phyloP scores from a whole-genome alignment of 2,329 filamentous ascomycete species.

The Coniosporium tulheliwenetii region DNA sequence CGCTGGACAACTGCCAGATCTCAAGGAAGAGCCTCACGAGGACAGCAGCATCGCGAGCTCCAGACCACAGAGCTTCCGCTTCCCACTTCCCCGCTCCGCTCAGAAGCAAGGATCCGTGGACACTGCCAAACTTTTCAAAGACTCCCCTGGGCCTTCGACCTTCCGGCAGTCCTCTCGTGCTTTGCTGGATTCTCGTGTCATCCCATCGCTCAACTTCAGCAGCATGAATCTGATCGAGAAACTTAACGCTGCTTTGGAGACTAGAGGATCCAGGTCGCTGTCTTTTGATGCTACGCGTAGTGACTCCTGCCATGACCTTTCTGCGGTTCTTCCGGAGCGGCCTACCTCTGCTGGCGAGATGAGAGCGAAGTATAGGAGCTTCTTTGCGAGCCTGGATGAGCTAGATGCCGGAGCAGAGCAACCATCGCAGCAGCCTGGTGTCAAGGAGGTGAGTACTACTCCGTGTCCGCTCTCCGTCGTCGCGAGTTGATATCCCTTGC shows the following conservation, averaged over 20 bases:
- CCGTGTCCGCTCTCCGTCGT: too few relatives aligned
- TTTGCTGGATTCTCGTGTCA: slow-evolving; percentile 20
- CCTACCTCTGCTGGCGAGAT: slow-evolving; percentile 22
- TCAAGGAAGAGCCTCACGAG: slow-evolving; percentile 33
- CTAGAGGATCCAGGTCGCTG: slow-evolving; percentile 20
- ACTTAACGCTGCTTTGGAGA: slow-evolving; percentile 26
- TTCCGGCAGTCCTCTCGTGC: slow-evolving; percentile 11
- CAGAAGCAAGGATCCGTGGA: slow-evolving; percentile 12
- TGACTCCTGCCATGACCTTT: slow-evolving; percentile 5
- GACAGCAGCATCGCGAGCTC: slow-evolving; percentile 22
- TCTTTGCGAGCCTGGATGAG: slow-evolving; percentile 27
- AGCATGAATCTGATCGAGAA: slow-evolving; percentile 28
- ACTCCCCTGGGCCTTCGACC: not conserved
- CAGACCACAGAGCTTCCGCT: slow-evolving; percentile 7
- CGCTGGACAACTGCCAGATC: slow-evolving; percentile 22
- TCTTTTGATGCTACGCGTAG: slow-evolving; percentile 8
- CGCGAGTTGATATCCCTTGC: too few relatives aligned
- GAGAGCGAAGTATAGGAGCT: slow-evolving; percentile 28
- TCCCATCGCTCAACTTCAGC: slow-evolving; percentile 34
- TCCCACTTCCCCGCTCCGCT: slow-evolving; percentile 8
- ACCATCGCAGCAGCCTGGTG: slow-evolving; percentile 9
- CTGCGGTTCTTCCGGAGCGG: slow-evolving; percentile 16
- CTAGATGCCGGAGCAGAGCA: slow-evolving; percentile 8
- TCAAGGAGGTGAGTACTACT: slow-evolving; percentile 1
- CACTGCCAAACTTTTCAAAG: slow-evolving; percentile 10